Percentiles rank a stretch among this genome's conserved stretches.
Evolutionary conservation across 2,329 filamentous ascomycete genomes (phyloP).

Genomic region (Immersiporthe knoxdaviesiana): DNA sequence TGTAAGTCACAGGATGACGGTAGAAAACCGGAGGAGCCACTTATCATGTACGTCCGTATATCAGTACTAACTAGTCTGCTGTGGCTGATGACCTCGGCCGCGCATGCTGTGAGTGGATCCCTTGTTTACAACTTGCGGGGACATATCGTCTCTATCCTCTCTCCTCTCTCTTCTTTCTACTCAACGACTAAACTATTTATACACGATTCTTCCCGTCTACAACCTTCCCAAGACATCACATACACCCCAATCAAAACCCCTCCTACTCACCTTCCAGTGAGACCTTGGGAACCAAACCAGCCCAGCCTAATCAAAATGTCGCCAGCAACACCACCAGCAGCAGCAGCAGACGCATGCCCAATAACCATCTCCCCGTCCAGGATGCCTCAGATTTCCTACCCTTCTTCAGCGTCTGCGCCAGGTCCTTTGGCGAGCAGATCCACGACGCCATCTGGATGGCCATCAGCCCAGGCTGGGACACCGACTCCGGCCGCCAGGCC

Average conservation of each 20-base stretch:
- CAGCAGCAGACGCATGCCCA: background rate
- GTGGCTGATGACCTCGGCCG: background rate
- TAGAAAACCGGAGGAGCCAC: background rate
- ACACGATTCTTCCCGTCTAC: background rate
- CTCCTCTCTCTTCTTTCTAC: background rate
- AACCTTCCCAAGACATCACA: background rate
- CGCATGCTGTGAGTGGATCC: background rate
- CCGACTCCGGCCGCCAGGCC: slow-evolving; percentile 44
- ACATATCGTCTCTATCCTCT: background rate
- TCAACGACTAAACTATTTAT: background rate
- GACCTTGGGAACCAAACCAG: no score
- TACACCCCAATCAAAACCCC: background rate
- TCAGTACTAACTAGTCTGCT: no score
- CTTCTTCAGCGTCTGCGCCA: slow-evolving; percentile 32
- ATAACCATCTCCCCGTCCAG: slow-evolving; percentile 2
- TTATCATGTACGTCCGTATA: no score
- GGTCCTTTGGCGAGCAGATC: slow-evolving; percentile 54
- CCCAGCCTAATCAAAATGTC: background rate
- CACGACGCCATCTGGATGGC: slow-evolving; percentile 54
- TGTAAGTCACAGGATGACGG: background rate
- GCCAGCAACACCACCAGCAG: background rate
- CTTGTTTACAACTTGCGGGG: background rate
- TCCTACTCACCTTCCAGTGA: background rate
- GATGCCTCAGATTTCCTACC: background rate
- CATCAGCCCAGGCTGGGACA: slow-evolving; percentile 60